These are phyloP conservation scores for Teunomyces gatunensis DNA, from an alignment of 805 yeast genomes.

Conservation along the genomic window DNA sequence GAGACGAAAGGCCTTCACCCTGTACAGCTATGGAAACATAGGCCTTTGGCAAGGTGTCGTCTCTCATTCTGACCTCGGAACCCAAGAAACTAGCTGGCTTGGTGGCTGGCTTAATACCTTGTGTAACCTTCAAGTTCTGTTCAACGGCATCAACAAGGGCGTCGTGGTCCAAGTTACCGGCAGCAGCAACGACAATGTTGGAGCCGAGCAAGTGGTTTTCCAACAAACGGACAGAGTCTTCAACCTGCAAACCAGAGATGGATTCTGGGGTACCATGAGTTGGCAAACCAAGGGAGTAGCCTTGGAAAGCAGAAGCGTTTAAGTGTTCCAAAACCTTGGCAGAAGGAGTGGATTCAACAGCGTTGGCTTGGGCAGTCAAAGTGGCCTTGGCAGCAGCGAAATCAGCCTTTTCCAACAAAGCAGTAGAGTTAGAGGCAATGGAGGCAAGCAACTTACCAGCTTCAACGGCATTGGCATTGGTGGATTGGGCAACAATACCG, in stretches of 20 bases:
- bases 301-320: conserved; percentile 83
- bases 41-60: conserved; percentile 80
- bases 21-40: conserved; percentile 73
- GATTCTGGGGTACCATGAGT: conserved; percentile 71
- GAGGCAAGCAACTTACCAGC: conserved; percentile 54
- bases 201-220: conserved; percentile 56
- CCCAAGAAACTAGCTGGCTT: conserved; percentile 71
- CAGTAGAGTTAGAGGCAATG: conserved; percentile 36
- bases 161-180: conserved; percentile 72
- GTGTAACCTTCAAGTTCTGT: conserved; percentile 44
- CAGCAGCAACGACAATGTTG: conserved; percentile 65
- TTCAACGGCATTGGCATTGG: conserved; percentile 47
- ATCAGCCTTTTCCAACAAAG: conserved; percentile 41
- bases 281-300: conserved; percentile 77
- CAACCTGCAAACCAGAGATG: conserved; percentile 51
- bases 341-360: conserved; percentile 56
- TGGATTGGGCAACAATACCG: conserved; percentile 56
- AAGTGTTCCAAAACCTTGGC: conserved; percentile 68
- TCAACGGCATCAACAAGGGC: conserved; percentile 66
- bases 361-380: conserved; percentile 46
- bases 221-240: conserved; percentile 58
- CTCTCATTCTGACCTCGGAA: conserved; percentile 85
- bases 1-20: conserved; percentile 64
- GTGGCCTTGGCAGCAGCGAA: conserved; percentile 47
- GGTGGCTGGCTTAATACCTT: conserved; percentile 48